Evolutionary conservation across 1,284 basidiomycete genomes (phyloP), one percentile per base, ranked within the genome.

Genomic region (Cryptococcus neoformans): DNA sequence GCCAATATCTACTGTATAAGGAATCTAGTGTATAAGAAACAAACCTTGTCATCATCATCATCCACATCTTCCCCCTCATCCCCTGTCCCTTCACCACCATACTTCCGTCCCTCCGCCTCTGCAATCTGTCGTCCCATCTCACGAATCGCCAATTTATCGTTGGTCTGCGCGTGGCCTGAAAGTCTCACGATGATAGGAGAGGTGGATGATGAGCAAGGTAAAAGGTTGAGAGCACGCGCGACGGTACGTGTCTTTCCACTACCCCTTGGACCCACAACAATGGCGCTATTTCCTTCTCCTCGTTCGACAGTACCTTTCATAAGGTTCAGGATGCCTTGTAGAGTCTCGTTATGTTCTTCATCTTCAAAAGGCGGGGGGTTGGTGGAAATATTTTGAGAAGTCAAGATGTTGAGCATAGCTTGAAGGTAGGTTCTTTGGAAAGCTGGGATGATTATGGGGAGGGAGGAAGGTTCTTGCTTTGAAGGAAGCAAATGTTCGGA

Each of bases 261-360:
- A 11, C 89, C 89, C 56, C 86, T 81, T 2, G 90, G 87, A 6
- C 92, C 92, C 40, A 92, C 81, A 5, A 95, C 70, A 54, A 95
- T 80, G 66, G 90, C 93, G 59, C 90, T 92, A 65, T 95, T 95
- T 3, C 92, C 92, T 79, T 95, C 92, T 3, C 87, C 88, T 38
- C 90, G 83, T 35, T 80, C 78, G 2, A 88, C 82, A 0, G 89
- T 90, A 2, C 90, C 91, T 21, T 78, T 73, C 5, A 94, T 77
- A 28, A 95, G 75, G 49, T 83, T 82, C 0, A 77, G 68, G 4
- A 95, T 73, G 49, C 70, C 69, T 45, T 66, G 61, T 38, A 77
- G 55, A 7, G 72, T 67, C 53, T 77, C 76, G 45, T 74, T 74
- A 45, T 64, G 63, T 14, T 70, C 70, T 55, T 75, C 74, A 37